phyloP scores from a whole-genome alignment of 2,329 filamentous ascomycete species.

The Hymenoscyphus infarciens region DNA sequence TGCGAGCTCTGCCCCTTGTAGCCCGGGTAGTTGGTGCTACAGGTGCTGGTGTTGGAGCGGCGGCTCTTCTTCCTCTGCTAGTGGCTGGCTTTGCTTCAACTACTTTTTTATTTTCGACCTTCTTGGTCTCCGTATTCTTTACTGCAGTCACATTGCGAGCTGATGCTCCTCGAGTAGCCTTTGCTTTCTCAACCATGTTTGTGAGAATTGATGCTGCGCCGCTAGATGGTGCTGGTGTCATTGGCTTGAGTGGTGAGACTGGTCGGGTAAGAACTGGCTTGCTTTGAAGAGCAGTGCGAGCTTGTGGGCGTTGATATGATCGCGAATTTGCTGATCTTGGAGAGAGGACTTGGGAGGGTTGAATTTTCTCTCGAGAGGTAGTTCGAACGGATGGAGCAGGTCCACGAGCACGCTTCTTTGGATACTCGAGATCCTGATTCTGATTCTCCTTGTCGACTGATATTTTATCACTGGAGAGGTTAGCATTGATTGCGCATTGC shows the following conservation, averaged over 20 bases:
- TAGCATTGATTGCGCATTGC: conserved; percentile 23
- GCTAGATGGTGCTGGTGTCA: conserved; percentile 32
- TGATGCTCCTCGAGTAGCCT: conserved; percentile 49
- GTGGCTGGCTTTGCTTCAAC: conserved; percentile 17
- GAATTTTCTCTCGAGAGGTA: conserved; percentile 41
- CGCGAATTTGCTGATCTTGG: conserved; percentile 60
- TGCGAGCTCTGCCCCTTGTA: conserved; percentile 54
- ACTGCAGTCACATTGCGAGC: conserved; percentile 34
- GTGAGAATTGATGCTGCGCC: conserved; percentile 46
- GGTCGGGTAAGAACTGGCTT: conserved; percentile 58
- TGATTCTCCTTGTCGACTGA: conserved; percentile 81
- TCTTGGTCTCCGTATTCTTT: conserved; percentile 6
- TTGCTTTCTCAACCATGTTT: conserved; percentile 59
- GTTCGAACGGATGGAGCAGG: conserved; percentile 35
- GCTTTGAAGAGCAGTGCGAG: conserved; percentile 40
- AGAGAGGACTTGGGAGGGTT: conserved; percentile 65
- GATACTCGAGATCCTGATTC: conserved; percentile 62
- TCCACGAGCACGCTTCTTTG: conserved; percentile 60
- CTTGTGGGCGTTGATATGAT: conserved; percentile 28
- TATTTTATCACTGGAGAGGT: conserved; percentile 55
- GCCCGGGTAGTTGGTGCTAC: conserved; percentile 39
- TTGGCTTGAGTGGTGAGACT: conserved; percentile 58
- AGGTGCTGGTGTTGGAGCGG: conserved; percentile 31
- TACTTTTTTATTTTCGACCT: conserved; percentile 8
- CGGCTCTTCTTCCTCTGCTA: conserved; percentile 28